Evolutionary conservation across 441 rosid genomes (phyloP).

Genomic region (Aquilaria agallochum): DNA sequence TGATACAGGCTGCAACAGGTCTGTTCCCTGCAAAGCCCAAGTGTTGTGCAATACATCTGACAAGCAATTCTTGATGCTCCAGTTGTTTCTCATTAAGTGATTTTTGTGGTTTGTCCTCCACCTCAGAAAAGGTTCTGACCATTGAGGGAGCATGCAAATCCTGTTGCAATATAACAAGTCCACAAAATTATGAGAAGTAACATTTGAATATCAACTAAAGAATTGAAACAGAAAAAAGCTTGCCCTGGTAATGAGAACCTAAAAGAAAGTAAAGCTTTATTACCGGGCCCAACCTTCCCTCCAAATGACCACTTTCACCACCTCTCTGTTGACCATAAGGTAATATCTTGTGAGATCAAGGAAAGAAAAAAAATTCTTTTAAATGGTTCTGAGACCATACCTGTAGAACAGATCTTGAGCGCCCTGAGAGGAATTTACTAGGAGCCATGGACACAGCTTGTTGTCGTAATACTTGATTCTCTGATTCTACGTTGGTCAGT

Average conservation of each 20-base stretch:
- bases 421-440: slow-evolving; percentile 93
- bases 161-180: slow-evolving; percentile 32
- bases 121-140: slow-evolving; percentile 65
- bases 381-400: slow-evolving; percentile 25
- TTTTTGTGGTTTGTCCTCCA: slow-evolving; percentile 90
- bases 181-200: no score
- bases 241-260: no score
- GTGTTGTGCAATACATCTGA: slow-evolving; percentile 89
- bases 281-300: slow-evolving; percentile 60
- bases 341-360: not conserved
- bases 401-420: slow-evolving; percentile 94
- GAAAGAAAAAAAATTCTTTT: not conserved
- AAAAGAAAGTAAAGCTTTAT: slow-evolving; percentile 9
- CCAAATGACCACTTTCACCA: slow-evolving; percentile 83
- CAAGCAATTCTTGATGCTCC: slow-evolving; percentile 95
- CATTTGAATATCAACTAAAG: no score
- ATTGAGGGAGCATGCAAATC: slow-evolving; percentile 77
- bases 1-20: slow-evolving; percentile 92
- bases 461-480: slow-evolving; percentile 91
- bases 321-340: slow-evolving; percentile 56
- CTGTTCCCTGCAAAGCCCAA: slow-evolving; percentile 81
- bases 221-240: not conserved
- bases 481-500: slow-evolving; percentile 82
- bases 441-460: slow-evolving; percentile 99
- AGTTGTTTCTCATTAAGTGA: slow-evolving; percentile 96